These are phyloP conservation scores for Planoprotostelium fungivorum DNA, from an alignment of 78 protist genomes.

Conservation along the genomic window DNA sequence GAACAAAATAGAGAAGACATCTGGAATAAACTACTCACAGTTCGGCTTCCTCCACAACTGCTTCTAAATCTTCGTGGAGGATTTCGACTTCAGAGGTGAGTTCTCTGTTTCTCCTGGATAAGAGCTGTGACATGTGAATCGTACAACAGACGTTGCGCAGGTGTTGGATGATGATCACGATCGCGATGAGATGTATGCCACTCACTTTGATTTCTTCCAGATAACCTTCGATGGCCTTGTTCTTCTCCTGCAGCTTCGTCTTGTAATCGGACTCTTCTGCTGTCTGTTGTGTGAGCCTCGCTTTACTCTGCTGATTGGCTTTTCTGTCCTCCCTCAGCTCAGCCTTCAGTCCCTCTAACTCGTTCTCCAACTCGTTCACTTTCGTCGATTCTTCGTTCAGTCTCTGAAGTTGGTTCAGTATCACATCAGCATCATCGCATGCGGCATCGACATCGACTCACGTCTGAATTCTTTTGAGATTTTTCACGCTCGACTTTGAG, in stretches of 20 bases:
- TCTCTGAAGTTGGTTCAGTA: background rate
- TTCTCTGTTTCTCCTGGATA: background rate
- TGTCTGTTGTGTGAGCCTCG: background rate
- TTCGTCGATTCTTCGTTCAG: background rate
- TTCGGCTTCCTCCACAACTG: background rate
- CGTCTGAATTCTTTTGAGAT: background rate
- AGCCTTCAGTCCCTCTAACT: background rate
- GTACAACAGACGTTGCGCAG: background rate
- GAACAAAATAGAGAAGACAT: too few species aligned
- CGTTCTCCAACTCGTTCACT: background rate
- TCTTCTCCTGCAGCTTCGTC: background rate
- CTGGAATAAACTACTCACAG: background rate
- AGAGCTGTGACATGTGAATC: background rate
- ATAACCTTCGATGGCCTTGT: background rate
- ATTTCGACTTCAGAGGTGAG: background rate
- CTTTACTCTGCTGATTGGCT: background rate
- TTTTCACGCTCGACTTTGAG: background rate
- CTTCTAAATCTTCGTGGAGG: background rate
- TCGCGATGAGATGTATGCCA: background rate
- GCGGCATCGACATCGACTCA: too few species aligned
- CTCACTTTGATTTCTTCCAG: background rate
- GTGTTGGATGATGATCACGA: background rate
- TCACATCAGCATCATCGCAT: too few species aligned
- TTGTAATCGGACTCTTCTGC: background rate
- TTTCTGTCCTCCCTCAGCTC: background rate